These are phyloP conservation scores for Calonectria crousiana DNA, from an alignment of 2,329 filamentous ascomycete species.

Conservation along the genomic window DNA sequence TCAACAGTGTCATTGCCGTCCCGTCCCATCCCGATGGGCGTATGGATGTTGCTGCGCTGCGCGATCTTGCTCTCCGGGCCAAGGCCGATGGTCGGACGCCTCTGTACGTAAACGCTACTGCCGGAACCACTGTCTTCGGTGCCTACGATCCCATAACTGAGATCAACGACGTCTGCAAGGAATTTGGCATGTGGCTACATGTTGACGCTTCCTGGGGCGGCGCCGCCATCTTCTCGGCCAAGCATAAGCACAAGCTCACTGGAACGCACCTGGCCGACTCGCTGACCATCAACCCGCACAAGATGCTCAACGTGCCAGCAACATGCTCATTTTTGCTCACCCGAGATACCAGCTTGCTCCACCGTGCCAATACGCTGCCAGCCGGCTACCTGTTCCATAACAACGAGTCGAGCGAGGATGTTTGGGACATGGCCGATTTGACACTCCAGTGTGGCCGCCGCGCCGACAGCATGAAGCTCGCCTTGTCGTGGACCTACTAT, in stretches of 20 bases:
- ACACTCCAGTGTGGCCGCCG: conserved; percentile 93
- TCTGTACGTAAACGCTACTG: conserved; percentile 95
- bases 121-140: conserved; percentile 92
- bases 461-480: conserved; percentile 88
- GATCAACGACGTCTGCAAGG: conserved; percentile 78
- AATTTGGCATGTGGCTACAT: conserved; percentile 88
- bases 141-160: conserved; percentile 84
- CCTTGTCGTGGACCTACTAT: conserved; percentile 90
- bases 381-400: conserved; percentile 89
- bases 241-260: conserved; percentile 71
- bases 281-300: conserved; percentile 94
- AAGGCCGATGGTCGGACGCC: conserved; percentile 79
- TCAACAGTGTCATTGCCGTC: conserved; percentile 77
- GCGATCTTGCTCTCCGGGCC: conserved; percentile 71
- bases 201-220: conserved; percentile 95
- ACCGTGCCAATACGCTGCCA: conserved; percentile 84
- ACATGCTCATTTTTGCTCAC: conserved; percentile 92
- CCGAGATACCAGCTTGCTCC: conserved; percentile 80
- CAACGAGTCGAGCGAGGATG: conserved; percentile 63
- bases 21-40: conserved; percentile 78
- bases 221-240: conserved; percentile 78
- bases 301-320: conserved; percentile 93
- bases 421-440: conserved; percentile 92
- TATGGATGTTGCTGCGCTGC: conserved; percentile 78
- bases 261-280: conserved; percentile 83